These are phyloP conservation scores for Escallonia herrerae DNA, from an alignment of 129 eudicot species.

Conservation along the genomic window DNA sequence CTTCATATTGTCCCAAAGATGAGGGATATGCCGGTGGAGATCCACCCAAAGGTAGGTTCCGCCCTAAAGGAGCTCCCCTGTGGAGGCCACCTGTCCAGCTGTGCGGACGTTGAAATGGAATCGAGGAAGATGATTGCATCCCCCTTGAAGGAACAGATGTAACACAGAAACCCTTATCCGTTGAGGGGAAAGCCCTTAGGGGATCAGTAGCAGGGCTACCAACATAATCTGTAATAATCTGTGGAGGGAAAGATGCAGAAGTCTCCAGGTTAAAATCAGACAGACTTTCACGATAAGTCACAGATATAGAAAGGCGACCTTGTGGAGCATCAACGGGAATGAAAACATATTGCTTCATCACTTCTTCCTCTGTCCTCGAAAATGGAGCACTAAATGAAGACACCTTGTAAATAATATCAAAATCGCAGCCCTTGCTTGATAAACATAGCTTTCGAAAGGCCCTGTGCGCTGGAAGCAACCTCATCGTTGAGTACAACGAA, in stretches of 20 bases:
- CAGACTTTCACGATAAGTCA: constrained; percentile 62
- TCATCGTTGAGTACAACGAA: constrained; percentile 67
- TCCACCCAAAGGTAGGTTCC: constrained; percentile 33
- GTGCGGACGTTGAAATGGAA: constrained; percentile 70
- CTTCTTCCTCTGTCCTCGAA: constrained; percentile 62
- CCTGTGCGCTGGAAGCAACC: constrained; percentile 84
- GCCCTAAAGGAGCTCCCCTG: constrained; percentile 32
- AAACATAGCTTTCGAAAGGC: constrained; percentile 57
- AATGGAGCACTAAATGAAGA: constrained; percentile 76
- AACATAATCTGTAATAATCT: constrained; percentile 86
- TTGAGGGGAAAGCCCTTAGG: constrained; percentile 64
- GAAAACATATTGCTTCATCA: constrained; percentile 69
- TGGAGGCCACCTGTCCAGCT: constrained; percentile 85
- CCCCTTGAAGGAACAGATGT: constrained; percentile 46
- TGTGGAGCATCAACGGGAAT: constrained; percentile 75
- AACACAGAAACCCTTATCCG: constrained; percentile 24
- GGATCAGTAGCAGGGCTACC: constrained; percentile 99
- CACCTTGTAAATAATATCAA: constrained; percentile 71
- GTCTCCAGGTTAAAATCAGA: constrained; percentile 69
- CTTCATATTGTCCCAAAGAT: constrained; percentile 35
- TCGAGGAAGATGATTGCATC: constrained; percentile 27
- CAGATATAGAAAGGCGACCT: constrained; percentile 74
- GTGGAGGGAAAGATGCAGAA: constrained; percentile 64
- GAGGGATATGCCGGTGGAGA: constrained; percentile 51
- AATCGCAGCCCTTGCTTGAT: constrained; percentile 41